Percentiles rank a stretch among this genome's conserved stretches.
phyloP scores from a whole-genome alignment of 495 filamentous ascomycete genomes.

The Daldinia decipiens region DNA sequence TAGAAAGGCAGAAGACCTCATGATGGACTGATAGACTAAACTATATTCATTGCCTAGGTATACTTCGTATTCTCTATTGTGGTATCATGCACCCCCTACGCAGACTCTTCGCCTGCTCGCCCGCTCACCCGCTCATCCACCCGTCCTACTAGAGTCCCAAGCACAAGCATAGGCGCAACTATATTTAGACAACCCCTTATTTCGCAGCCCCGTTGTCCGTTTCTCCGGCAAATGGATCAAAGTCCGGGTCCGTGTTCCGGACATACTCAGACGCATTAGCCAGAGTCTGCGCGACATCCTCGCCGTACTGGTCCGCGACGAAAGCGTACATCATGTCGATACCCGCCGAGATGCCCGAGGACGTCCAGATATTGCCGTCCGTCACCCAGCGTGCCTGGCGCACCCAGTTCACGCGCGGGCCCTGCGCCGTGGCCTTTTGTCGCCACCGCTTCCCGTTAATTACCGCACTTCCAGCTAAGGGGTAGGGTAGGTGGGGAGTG shows the following conservation, averaged over 20 bases:
- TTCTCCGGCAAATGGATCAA: slow-evolving; percentile 50
- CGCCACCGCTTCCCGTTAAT: not conserved
- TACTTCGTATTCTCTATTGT: slow-evolving; percentile 1
- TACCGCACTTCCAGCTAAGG: not conserved
- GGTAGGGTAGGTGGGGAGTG: not conserved
- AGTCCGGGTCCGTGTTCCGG: slow-evolving; percentile 45
- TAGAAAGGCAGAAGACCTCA: too few species aligned
- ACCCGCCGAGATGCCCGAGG: slow-evolving; percentile 67
- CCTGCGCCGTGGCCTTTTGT: slow-evolving; percentile 48
- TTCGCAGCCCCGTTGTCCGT: slow-evolving; percentile 11
- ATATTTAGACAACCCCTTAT: not conserved
- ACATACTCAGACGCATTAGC: slow-evolving; percentile 51
- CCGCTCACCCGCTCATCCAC: too few species aligned
- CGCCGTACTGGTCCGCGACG: slow-evolving; percentile 58
- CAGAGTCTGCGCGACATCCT: slow-evolving; percentile 39
- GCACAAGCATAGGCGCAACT: not conserved
- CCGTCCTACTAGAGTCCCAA: not conserved
- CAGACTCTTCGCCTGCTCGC: not conserved
- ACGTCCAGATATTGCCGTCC: slow-evolving; percentile 75
- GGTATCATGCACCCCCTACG: not conserved
- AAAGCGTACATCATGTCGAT: slow-evolving; percentile 72
- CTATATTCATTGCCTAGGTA: not conserved
- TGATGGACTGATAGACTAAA: not conserved
- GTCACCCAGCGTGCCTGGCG: slow-evolving; percentile 69
- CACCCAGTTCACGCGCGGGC: slow-evolving; percentile 66